These are phyloP conservation scores for Prunus dulcis DNA, from an alignment of 306 rosid species.

Conservation along the genomic window DNA sequence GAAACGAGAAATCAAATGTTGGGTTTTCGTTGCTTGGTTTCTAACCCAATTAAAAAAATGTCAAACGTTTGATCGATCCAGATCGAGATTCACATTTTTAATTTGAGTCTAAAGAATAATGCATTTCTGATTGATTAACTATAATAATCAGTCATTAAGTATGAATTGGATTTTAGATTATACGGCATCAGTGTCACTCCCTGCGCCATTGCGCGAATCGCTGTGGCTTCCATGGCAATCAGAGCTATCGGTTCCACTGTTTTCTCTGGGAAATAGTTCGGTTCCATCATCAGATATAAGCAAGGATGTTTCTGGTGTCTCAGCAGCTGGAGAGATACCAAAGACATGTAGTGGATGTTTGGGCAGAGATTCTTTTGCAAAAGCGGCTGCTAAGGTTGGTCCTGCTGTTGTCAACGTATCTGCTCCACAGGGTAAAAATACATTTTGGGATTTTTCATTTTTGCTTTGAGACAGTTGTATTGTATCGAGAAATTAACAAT, in stretches of 20 bases:
- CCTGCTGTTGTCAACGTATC: slow-evolving; percentile 89
- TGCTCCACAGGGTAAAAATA: slow-evolving; percentile 50
- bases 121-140: background rate
- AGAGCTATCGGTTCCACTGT: slow-evolving; percentile 23
- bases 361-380: slow-evolving; percentile 74
- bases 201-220: slow-evolving; percentile 33
- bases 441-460: background rate
- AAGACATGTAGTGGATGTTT: slow-evolving; percentile 49
- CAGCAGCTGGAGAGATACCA: slow-evolving; percentile 26
- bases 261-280: slow-evolving; percentile 40
- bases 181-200: slow-evolving; percentile 25
- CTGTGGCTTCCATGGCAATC: slow-evolving; percentile 24
- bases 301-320: slow-evolving; percentile 34
- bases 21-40: background rate
- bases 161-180: slow-evolving; percentile 36
- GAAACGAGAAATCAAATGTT: background rate
- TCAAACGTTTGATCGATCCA: background rate
- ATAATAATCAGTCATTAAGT: background rate
- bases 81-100: background rate
- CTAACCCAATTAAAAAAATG: no score
- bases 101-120: background rate
- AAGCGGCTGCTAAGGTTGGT: slow-evolving; percentile 75
- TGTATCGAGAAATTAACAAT: background rate
- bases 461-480: background rate
- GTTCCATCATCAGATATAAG: slow-evolving; percentile 37